These are phyloP conservation scores for Catharanthus roseus DNA, from an alignment of 257 asterid species.

Conservation along the genomic window DNA sequence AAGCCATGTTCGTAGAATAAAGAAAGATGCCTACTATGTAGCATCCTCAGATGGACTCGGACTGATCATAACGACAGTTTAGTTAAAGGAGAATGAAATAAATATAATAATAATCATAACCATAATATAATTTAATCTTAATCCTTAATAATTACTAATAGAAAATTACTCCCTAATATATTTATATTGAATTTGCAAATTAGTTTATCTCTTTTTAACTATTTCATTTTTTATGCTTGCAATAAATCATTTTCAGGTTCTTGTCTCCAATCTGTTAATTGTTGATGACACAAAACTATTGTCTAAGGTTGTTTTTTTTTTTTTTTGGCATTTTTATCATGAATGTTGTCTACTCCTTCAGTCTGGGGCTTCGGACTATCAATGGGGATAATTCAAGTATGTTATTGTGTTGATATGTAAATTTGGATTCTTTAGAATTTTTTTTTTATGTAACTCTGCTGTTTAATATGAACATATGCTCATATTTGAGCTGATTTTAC, in stretches of 20 bases:
- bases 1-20: no score
- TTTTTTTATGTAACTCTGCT: neutral
- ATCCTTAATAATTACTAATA: no score
- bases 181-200: neutral
- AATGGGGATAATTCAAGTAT: conserved; percentile 53
- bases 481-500: conserved; percentile 19
- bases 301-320: conserved; percentile 75
- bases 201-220: neutral
- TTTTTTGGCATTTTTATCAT: conserved; percentile 14
- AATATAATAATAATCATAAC: no score
- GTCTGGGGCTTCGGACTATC: conserved; percentile 61
- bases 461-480: neutral
- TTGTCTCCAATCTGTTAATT: conserved; percentile 63
- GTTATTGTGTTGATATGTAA: conserved; percentile 5
- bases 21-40: no score
- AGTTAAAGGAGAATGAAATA: no score
- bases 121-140: no score
- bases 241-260: conserved; percentile 48
- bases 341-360: conserved; percentile 58
- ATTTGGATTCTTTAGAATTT: conserved; percentile 3
- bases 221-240: neutral
- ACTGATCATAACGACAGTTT: no score
- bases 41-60: no score
- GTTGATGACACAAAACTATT: conserved; percentile 95
- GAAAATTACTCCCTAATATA: neutral